Conservation (phyloP, 129 eudicot genomes). For the Logfia minima region DNA sequence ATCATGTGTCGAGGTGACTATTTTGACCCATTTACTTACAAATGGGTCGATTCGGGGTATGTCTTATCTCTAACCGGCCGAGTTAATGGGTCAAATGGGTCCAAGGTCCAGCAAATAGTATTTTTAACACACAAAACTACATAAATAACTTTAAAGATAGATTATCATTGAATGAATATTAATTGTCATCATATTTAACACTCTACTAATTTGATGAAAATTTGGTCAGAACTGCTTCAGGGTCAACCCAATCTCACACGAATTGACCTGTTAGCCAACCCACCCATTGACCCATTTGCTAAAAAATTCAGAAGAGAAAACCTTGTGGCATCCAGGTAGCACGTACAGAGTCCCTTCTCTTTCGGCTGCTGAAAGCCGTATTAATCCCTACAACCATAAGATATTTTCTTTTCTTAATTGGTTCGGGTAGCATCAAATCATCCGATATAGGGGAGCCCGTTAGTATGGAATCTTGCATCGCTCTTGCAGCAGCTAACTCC, state of each 20-base stretch:
- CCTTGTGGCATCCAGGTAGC: conserved; percentile 99
- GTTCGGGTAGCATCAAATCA: conserved; percentile 52
- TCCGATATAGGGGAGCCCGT: conserved; percentile 73
- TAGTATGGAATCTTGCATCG: conserved; percentile 80
- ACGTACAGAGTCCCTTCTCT: conserved; percentile 93
- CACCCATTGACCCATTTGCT: background rate
- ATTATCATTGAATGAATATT: background rate
- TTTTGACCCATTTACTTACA: background rate
- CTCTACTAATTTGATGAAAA: background rate
- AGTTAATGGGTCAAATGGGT: background rate
- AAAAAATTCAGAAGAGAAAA: background rate
- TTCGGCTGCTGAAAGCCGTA: conserved; percentile 96
- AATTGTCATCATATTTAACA: background rate
- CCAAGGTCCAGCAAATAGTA: background rate
- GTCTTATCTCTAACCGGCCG: background rate
- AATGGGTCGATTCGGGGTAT: background rate
- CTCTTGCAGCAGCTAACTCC: conserved; percentile 97
- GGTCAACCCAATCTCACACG: background rate
- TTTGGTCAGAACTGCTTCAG: background rate
- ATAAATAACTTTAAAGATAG: background rate
- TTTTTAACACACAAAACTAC: background rate
- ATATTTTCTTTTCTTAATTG: conserved; percentile 73
- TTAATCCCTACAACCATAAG: conserved; percentile 91
- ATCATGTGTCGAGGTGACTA: background rate
- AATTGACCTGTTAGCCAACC: background rate